A percentile compares a stretch with the other conserved stretches of the same genome.
These are phyloP conservation scores for Oldenlandia corymbosa DNA, from an alignment of 257 asterid genomes.

Conservation along the genomic window DNA sequence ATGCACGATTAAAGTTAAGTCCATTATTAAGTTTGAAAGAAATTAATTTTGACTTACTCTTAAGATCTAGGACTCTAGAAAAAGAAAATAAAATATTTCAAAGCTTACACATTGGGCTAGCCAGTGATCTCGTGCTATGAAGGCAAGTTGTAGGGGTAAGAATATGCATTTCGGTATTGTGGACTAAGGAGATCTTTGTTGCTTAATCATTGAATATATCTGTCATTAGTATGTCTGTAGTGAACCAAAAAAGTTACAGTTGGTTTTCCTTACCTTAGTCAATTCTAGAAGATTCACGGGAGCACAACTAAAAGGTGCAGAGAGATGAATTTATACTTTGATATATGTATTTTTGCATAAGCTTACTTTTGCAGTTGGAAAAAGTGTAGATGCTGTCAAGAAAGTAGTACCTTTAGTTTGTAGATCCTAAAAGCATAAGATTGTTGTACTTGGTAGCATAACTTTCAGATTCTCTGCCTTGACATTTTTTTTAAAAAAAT, in stretches of 20 bases:
- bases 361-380: not conserved
- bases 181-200: not conserved
- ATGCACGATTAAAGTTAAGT: no score
- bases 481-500: slow-evolving; percentile 6
- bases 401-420: no score
- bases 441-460: slow-evolving; percentile 15
- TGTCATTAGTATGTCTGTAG: not conserved
- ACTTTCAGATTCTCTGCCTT: slow-evolving; percentile 12
- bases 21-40: no score
- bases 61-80: not conserved
- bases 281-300: not conserved
- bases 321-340: not conserved
- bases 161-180: not conserved
- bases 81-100: not conserved
- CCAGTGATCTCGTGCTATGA: not conserved
- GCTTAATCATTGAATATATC: not conserved
- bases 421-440: no score
- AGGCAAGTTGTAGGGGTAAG: not conserved
- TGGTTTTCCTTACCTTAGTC: not conserved
- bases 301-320: not conserved
- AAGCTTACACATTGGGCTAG: not conserved
- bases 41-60: not conserved
- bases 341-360: not conserved
- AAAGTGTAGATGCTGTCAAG: not conserved
- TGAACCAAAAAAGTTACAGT: not conserved